These are phyloP conservation scores for Cryomyces antarcticus DNA, from an alignment of 495 filamentous ascomycete genomes.

Conservation along the genomic window DNA sequence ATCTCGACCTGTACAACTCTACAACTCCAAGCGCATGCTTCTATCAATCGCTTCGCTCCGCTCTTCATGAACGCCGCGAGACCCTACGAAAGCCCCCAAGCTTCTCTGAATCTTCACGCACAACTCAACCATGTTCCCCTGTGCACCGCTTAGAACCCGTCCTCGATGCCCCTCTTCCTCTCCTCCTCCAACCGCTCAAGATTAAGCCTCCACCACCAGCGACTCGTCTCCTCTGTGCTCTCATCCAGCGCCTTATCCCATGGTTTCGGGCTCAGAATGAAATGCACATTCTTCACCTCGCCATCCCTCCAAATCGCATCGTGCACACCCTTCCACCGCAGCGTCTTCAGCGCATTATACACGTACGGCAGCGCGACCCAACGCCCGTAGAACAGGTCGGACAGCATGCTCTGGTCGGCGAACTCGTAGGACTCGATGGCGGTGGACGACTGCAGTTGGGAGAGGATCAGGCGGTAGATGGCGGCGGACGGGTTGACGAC, in stretches of 20 bases:
- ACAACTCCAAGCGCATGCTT: too few relatives aligned
- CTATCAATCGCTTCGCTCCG: too few relatives aligned
- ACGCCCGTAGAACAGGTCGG: conserved; percentile 39
- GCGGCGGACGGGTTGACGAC: conserved; percentile 43
- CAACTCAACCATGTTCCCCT: too few relatives aligned
- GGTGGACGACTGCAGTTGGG: conserved; percentile 23
- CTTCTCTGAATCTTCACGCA: too few relatives aligned
- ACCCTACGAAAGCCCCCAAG: too few relatives aligned
- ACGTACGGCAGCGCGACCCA: conserved; percentile 61
- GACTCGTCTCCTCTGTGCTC: conserved; percentile 32
- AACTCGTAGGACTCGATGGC: conserved; percentile 40
- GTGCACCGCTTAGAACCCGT: conserved; percentile 16
- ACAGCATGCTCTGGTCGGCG: conserved; percentile 54
- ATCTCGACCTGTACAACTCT: too few relatives aligned
- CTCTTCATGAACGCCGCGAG: too few relatives aligned
- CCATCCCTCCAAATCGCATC: conserved; percentile 54
- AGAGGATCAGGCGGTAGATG: conserved; percentile 35
- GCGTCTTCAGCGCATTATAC: conserved; percentile 69
- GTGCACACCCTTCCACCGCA: conserved; percentile 49
- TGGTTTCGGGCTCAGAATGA: conserved; percentile 61
- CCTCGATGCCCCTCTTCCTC: conserved; percentile 20
- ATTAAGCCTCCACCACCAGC: conserved; percentile 47
- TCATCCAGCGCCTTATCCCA: conserved; percentile 44
- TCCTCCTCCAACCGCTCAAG: conserved; percentile 30
- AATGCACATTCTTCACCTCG: conserved; percentile 60